A percentile compares a stretch with the other conserved stretches of the same genome.
phyloP scores from a whole-genome alignment of 2,329 filamentous ascomycete genomes.

The Leptographium radiaticola region DNA sequence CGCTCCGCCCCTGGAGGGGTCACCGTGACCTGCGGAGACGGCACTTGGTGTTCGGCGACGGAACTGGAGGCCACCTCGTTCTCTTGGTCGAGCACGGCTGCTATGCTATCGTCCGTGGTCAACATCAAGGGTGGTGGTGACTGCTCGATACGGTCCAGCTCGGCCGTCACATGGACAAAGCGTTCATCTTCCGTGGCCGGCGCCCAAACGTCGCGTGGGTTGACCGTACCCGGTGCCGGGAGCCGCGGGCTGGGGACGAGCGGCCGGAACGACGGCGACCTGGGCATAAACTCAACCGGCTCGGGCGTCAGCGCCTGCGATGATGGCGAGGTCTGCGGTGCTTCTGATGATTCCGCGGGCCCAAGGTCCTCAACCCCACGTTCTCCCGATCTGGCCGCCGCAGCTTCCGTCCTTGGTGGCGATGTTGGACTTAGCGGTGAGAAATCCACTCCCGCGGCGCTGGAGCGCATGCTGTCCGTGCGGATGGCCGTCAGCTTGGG shows the following conservation, averaged over 20 bases:
- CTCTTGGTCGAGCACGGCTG: not conserved
- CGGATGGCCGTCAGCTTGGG: slow-evolving; percentile 1
- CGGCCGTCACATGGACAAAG: slow-evolving; percentile 20
- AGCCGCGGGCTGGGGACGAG: slow-evolving; percentile 15
- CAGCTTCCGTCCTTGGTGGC: slow-evolving; percentile 5
- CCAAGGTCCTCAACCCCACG: not conserved
- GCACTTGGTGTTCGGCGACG: not conserved
- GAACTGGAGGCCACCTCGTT: not conserved
- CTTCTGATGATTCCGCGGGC: too few relatives aligned
- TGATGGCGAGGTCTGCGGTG: too few relatives aligned
- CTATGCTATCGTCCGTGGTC: not conserved
- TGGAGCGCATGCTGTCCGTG: slow-evolving; percentile 6
- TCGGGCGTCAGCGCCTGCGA: slow-evolving; percentile 8
- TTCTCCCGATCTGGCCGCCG: not conserved
- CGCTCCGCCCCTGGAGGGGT: not conserved
- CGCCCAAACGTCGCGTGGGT: slow-evolving; percentile 41
- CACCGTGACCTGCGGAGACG: not conserved
- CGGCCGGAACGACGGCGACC: slow-evolving; percentile 5
- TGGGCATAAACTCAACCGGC: slow-evolving; percentile 8
- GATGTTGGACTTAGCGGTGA: slow-evolving; percentile 12
- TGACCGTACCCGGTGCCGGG: slow-evolving; percentile 33
- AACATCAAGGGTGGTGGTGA: slow-evolving; percentile 12
- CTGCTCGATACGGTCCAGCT: slow-evolving; percentile 21
- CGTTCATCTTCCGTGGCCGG: slow-evolving; percentile 23
- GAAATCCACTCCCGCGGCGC: slow-evolving; percentile 3